phyloP scores from a whole-genome alignment of 768 basidiomycete species.

The Porphyrellus cyaneotinctus region DNA sequence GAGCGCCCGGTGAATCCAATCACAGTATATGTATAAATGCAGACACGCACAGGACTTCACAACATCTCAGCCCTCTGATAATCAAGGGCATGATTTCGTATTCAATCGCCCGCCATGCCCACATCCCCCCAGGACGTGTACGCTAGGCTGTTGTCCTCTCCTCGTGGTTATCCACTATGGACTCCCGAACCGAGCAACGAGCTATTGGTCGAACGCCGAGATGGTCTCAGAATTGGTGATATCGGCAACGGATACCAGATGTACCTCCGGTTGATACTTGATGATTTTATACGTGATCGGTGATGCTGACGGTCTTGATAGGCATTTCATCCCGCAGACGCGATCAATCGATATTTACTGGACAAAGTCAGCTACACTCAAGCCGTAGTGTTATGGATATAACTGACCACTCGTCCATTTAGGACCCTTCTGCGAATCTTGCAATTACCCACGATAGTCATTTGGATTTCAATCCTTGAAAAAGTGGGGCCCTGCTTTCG shows the following conservation, averaged over 20 bases:
- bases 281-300: background rate
- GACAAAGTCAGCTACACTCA: background rate
- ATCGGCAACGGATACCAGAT: background rate
- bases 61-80: background rate
- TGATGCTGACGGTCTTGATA: background rate
- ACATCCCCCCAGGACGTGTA: background rate
- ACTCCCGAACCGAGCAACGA: background rate
- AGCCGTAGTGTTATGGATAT: background rate
- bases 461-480: conserved; percentile 12
- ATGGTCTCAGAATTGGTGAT: background rate
- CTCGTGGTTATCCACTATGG: background rate
- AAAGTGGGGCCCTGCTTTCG: background rate
- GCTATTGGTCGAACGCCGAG: background rate
- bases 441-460: conserved; percentile 14
- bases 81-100: background rate
- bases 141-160: background rate
- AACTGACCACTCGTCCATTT: background rate
- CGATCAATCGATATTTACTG: conserved; percentile 12
- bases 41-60: background rate
- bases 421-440: conserved; percentile 12
- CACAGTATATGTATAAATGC: too few relatives aligned
- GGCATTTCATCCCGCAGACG: conserved; percentile 14
- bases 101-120: background rate
- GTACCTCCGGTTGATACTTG: background rate
- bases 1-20: too few relatives aligned